phyloP scores from a whole-genome alignment of 2,329 filamentous ascomycete species.

The Cordyceps pruinosa region DNA sequence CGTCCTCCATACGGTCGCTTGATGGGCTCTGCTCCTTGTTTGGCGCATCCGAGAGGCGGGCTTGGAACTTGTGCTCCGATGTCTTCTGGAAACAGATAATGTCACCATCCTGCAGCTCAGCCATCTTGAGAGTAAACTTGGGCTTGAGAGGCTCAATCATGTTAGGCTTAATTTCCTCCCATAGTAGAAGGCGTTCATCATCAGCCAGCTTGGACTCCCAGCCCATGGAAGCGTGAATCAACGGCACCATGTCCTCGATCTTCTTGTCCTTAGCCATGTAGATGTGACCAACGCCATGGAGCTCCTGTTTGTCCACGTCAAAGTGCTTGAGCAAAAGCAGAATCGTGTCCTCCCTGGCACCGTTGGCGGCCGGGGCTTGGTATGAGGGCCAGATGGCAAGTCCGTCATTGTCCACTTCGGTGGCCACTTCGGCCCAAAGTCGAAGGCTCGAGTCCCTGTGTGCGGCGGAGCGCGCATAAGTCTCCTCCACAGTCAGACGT shows the following conservation, averaged over 20 bases:
- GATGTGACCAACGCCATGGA: constrained; percentile 73
- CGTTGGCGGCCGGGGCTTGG: constrained; percentile 49
- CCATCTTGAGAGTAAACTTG: constrained; percentile 80
- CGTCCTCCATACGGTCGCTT: constrained; percentile 58
- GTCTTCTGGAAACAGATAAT: constrained; percentile 88
- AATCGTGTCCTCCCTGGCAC: constrained; percentile 57
- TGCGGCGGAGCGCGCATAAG: constrained; percentile 44
- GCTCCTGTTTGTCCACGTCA: constrained; percentile 65
- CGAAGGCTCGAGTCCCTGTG: constrained; percentile 67
- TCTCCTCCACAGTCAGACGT: constrained; percentile 70
- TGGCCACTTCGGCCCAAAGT: constrained; percentile 77
- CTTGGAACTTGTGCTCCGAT: constrained; percentile 39
- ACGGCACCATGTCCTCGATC: constrained; percentile 72
- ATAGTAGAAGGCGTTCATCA: constrained; percentile 61
- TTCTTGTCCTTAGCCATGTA: constrained; percentile 86
- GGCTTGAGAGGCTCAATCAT: constrained; percentile 96
- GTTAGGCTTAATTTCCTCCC: constrained; percentile 94
- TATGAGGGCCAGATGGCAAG: constrained; percentile 65
- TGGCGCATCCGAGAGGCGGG: constrained; percentile 22
- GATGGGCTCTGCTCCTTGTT: constrained; percentile 24
- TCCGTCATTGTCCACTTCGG: constrained; percentile 60
- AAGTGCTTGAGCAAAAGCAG: constrained; percentile 92
- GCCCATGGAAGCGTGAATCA: constrained; percentile 74
- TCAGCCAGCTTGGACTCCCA: constrained; percentile 70
- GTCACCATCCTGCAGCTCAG: constrained; percentile 94